Conservation (phyloP, 2,329 filamentous ascomycete genomes). For the Zopfia rhizophila region DNA sequence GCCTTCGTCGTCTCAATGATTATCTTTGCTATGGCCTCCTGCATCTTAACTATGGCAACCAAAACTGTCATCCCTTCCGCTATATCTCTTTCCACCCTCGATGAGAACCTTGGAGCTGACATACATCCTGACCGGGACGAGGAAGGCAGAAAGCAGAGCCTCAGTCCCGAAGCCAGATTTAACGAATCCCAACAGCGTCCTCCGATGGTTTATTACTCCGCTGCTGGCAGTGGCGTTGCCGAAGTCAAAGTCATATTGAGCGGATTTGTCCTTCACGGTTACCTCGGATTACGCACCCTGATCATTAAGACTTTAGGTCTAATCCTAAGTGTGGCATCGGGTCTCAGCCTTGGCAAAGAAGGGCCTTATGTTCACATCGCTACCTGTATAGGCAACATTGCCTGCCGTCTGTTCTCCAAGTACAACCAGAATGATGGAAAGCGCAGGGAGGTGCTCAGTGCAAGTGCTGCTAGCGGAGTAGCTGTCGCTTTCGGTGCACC, state of each 20-base stretch:
- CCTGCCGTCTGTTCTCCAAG: slow-evolving; percentile 91
- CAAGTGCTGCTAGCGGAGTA: slow-evolving; percentile 89
- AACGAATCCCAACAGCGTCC: slow-evolving; percentile 57
- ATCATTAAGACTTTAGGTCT: slow-evolving; percentile 85
- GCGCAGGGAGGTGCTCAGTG: slow-evolving; percentile 90
- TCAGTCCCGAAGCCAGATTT: slow-evolving; percentile 54
- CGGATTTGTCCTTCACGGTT: slow-evolving; percentile 95
- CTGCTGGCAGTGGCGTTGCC: slow-evolving; percentile 93
- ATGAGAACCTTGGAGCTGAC: slow-evolving; percentile 86
- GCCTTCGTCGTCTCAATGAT: slow-evolving; percentile 80
- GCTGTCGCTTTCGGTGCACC: slow-evolving; percentile 95
- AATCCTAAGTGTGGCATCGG: slow-evolving; percentile 89
- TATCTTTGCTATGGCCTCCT: slow-evolving; percentile 75
- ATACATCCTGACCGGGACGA: slow-evolving; percentile 56
- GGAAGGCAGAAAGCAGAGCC: slow-evolving; percentile 53
- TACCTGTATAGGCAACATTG: slow-evolving; percentile 93
- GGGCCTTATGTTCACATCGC: slow-evolving; percentile 98
- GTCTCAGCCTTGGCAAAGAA: slow-evolving; percentile 93
- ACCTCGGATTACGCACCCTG: slow-evolving; percentile 87
- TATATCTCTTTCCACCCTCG: slow-evolving; percentile 85
- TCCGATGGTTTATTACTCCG: slow-evolving; percentile 94
- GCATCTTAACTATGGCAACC: slow-evolving; percentile 84
- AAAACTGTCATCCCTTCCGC: slow-evolving; percentile 93
- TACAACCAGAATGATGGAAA: slow-evolving; percentile 96
- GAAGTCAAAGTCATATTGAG: slow-evolving; percentile 98